Conservation (phyloP, 345 rosid genomes). For the Eucalyptus paniculata region DNA sequence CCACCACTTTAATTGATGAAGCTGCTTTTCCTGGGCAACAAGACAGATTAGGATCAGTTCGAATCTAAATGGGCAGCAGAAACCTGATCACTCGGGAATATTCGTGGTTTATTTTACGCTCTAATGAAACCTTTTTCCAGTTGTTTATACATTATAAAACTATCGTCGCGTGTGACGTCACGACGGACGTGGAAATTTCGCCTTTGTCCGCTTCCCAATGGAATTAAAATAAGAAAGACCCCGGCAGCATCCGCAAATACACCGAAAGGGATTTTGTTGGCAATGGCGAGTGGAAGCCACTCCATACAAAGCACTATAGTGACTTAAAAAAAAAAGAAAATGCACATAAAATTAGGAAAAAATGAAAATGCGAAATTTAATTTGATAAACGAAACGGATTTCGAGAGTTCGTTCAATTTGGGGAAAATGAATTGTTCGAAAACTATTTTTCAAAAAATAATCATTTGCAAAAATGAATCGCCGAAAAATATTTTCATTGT, state of each 20-base stretch:
- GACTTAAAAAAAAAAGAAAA: not conserved
- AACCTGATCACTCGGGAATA: not conserved
- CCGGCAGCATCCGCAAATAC: not conserved
- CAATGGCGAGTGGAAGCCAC: not conserved
- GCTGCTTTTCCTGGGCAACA: not conserved
- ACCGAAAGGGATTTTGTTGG: not conserved
- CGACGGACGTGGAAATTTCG: not conserved
- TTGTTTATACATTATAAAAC: not conserved
- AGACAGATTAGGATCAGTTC: not conserved
- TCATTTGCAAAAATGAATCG: too few relatives aligned
- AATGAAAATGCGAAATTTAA: not conserved
- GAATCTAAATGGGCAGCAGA: not conserved
- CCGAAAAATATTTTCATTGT: too few relatives aligned
- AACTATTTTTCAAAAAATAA: not conserved
- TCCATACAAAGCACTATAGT: not conserved
- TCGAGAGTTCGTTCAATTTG: accelerated
- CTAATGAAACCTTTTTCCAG: not conserved
- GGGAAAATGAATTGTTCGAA: not conserved
- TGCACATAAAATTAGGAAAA: not conserved
- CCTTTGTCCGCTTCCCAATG: not conserved
- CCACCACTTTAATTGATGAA: not conserved
- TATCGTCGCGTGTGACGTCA: not conserved
- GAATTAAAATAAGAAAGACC: not conserved
- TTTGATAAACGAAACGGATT: not conserved
- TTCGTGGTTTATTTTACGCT: not conserved